Conservation (phyloP, 2,329 filamentous ascomycete genomes). For the Trichoderma oligosporum region DNA sequence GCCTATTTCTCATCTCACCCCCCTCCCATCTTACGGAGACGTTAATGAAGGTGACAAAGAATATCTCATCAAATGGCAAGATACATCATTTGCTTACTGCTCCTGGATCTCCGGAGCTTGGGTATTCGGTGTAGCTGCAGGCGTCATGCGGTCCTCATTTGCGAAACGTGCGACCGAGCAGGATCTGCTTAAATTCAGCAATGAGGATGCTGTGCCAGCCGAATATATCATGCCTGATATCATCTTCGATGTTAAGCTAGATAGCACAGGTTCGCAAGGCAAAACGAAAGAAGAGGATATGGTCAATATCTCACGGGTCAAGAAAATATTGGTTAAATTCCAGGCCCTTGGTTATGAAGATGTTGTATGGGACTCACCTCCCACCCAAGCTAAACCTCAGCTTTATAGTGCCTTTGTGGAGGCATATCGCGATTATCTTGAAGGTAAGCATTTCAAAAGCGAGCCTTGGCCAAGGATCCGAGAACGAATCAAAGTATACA, state of each 20-base stretch:
- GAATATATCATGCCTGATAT: conserved; percentile 84
- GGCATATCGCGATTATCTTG: conserved; percentile 83
- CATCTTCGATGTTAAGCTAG: conserved; percentile 71
- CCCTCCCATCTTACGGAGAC: conserved; percentile 42
- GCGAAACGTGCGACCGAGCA: conserved; percentile 62
- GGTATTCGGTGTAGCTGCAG: conserved; percentile 69
- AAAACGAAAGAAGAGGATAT: conserved; percentile 67
- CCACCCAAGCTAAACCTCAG: conserved; percentile 57
- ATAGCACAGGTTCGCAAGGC: conserved; percentile 42
- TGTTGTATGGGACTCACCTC: conserved; percentile 82
- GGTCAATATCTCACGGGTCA: conserved; percentile 66
- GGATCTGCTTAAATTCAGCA: conserved; percentile 60
- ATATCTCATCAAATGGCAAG: conserved; percentile 87
- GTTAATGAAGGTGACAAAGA: conserved; percentile 66
- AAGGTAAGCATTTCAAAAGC: conserved; percentile 65
- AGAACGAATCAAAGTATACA: conserved; percentile 64
- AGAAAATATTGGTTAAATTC: conserved; percentile 79
- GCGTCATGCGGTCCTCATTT: conserved; percentile 69
- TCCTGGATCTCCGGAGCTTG: conserved; percentile 86
- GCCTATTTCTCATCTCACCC: conserved; percentile 44
- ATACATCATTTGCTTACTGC: conserved; percentile 74
- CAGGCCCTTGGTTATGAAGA: conserved; percentile 90
- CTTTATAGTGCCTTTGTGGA: conserved; percentile 75
- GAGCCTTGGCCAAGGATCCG: conserved; percentile 58
- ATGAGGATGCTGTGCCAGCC: conserved; percentile 78